Base-by-base conservation (phyloP, 1,284 basidiomycete genomes). In the Trichosporon sp. region DNA sequence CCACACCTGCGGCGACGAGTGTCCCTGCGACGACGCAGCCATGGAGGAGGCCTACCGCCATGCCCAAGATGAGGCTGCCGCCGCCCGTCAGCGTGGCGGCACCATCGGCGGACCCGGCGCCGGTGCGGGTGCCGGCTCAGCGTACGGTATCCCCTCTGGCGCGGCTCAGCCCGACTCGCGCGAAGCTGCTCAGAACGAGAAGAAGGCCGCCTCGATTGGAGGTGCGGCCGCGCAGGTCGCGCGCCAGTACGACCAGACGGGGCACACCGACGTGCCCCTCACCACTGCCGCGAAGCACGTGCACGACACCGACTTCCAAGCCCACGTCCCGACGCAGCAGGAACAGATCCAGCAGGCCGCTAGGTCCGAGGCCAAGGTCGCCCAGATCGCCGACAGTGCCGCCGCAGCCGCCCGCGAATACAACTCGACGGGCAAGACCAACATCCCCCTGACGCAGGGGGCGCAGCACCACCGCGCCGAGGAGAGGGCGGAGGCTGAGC, bases 1-100 rank as follows among this genome's bases (percentile, higher is more conserved):
- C 16, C 59, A 35, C 16, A 35, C 59, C 5, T 63, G 59, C 59
- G 59, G 32, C 72, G 51, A 68, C 66, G 51, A 67, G 70, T 38
- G 65, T 71, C 19, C 43, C 48, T 64, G 32, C 12, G 48, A 35
- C 35, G 63, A 65, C 46, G 64, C 40, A 4, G 48, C 26, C 5
- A 32, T 40, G 48, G 68, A 70, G 61, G 56, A 38, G 19, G 69
- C 40, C 31, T 66, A 37, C 43, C 8, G 31, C 1, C 51, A 70
- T 10, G 69, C 65, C 0, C 56, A 56, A 3, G 69, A 38, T 35
- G 38, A 67, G 51, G 68, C 37, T 8, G 48, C 37, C 8, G 65
- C 37, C 11, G 40, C 56, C 2, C 35, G 61, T 14, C 19, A 63
- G 67, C 56, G 46, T 40, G 54, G 21, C 11, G 38, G 6, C 5